phyloP scores from a whole-genome alignment of 2,329 filamentous ascomycete genomes.

The Beauveria sp. region DNA sequence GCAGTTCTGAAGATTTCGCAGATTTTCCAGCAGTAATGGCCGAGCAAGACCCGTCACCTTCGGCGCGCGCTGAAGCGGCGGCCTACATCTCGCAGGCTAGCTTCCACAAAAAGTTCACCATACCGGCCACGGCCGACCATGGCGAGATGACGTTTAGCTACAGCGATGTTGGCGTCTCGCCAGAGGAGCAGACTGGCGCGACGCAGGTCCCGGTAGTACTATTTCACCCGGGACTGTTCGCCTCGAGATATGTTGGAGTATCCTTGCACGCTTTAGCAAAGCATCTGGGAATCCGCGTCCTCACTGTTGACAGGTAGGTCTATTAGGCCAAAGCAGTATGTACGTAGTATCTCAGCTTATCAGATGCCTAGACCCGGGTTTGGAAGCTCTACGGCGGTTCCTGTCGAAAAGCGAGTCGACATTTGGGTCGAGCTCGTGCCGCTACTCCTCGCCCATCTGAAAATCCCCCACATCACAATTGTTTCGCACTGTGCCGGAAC shows the following conservation, averaged over 20 bases:
- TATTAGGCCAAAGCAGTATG: not conserved
- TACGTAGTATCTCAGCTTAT: conserved; percentile 15
- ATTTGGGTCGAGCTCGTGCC: conserved; percentile 23
- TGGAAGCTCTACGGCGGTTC: conserved; percentile 17
- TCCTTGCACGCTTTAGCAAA: conserved; percentile 25
- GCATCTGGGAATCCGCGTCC: conserved; percentile 23
- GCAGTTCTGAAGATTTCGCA: not conserved
- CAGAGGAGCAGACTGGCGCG: not conserved
- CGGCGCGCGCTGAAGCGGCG: not conserved
- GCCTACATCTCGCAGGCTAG: conserved; percentile 18
- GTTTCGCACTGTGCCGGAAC: conserved; percentile 25
- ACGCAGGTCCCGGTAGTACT: conserved; percentile 19
- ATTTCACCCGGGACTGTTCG: conserved; percentile 23
- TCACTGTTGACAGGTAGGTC: conserved; percentile 22
- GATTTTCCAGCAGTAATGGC: not conserved
- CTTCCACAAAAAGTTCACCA: conserved; percentile 20
- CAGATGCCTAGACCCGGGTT: conserved; percentile 18
- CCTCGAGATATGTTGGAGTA: conserved; percentile 20
- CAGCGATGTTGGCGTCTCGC: conserved; percentile 19
- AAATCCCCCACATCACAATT: conserved; percentile 23
- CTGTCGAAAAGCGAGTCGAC: conserved; percentile 14
- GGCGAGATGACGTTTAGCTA: conserved; percentile 20
- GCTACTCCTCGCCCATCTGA: conserved; percentile 25
- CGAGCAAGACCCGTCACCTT: not conserved
- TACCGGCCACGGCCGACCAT: conserved; percentile 17